Evolutionary conservation across 176 grass and related monocot genomes (phyloP).

Genomic region (Olyra latifolia): DNA sequence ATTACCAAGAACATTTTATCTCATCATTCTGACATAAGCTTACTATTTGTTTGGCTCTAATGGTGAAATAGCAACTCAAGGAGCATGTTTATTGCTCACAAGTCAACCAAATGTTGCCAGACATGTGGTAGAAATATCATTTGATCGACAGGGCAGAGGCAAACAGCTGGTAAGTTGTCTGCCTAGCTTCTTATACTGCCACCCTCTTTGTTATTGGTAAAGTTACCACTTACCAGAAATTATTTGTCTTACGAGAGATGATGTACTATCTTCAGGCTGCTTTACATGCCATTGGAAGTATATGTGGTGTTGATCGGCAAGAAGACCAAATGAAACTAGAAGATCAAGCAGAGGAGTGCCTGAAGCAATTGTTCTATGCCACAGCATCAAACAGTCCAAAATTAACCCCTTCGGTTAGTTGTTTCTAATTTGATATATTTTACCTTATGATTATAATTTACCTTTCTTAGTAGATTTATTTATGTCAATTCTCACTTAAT

Average conservation of each 20-base stretch:
- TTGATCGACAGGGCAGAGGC: slow-evolving; percentile 65
- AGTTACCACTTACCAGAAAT: slow-evolving; percentile 15
- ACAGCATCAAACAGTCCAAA: slow-evolving; percentile 74
- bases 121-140: slow-evolving; percentile 65
- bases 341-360: slow-evolving; percentile 56
- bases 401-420: slow-evolving; percentile 73
- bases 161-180: slow-evolving; percentile 73
- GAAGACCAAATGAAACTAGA: slow-evolving; percentile 59
- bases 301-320: slow-evolving; percentile 73
- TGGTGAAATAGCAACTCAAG: slow-evolving; percentile 57
- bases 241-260: not conserved
- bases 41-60: slow-evolving; percentile 24
- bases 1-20: not conserved
- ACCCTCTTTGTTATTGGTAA: not conserved
- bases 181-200: not conserved
- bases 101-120: slow-evolving; percentile 46
- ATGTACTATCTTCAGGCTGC: slow-evolving; percentile 58
- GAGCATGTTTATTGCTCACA: slow-evolving; percentile 69
- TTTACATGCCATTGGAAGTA: slow-evolving; percentile 87
- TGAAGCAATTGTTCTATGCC: slow-evolving; percentile 65
- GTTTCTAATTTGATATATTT: slow-evolving; percentile 27
- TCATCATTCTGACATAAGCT: slow-evolving; percentile 15
- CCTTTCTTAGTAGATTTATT: slow-evolving; percentile 23
- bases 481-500: not conserved
- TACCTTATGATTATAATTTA: slow-evolving; percentile 2